Base-by-base conservation (phyloP, 306 rosid species). In the Medicago arabica region DNA sequence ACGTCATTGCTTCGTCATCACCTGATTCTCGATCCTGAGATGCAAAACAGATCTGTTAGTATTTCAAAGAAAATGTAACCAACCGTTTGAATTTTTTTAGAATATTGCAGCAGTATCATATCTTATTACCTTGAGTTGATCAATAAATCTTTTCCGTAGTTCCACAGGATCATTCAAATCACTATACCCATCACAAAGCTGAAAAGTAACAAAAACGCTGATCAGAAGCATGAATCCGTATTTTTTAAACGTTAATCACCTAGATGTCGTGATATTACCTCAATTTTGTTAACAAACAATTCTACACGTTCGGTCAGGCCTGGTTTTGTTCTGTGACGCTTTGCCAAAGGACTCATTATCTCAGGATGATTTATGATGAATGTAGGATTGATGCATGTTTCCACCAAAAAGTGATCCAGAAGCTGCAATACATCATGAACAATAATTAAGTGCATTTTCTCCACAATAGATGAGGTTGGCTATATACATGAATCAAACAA, bases 341-440 rank as follows among this genome's bases (percentile, higher is more conserved):
- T 95, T 2, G 98, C 98, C 83, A 95, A 78, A 61, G 96, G 98
- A 83, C 98, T 95, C 97, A 88, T n/a, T n/a, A n/a, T n/a, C n/a
- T n/a, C n/a, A n/a, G n/a, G n/a, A n/a, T n/a, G n/a, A n/a, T n/a
- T n/a, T 92, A 89, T 92, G 77, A 95, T 92, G 69, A 86, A 95
- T 62, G 96, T 62, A 13, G 97, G 97, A 83, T 92, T 87, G 10
- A 92, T 91, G 71, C 98, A 95, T 0, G 80, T 88, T 85, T 87
- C 97, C 70, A 92, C 98, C 86, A 95, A 79, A 78, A 89, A 90
- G 90, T 95, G 96, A 25, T 93, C 98, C 78, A 92, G 97, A 83
- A 95, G 98, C 98, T 95, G 95, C 85, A 85, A 62, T 19, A 63
- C 23, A 62, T 21, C 25, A 21, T 1, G 25, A 21, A 66, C 3